Percentiles rank a stretch among this genome's conserved stretches.
phyloP scores from a whole-genome alignment of 495 filamentous ascomycete genomes.

The Xylaria grammica region DNA sequence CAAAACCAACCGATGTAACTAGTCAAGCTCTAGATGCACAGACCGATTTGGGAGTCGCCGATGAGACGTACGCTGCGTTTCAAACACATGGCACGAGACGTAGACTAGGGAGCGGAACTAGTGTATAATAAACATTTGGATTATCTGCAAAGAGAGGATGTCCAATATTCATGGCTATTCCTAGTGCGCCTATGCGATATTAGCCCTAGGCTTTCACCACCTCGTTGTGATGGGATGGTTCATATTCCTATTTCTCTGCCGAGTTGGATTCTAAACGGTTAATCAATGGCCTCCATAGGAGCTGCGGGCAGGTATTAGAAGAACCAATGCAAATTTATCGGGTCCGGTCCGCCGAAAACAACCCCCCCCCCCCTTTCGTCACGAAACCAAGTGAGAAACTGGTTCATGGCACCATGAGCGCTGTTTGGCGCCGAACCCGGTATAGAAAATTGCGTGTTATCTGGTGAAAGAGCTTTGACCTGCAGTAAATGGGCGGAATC shows the following conservation, averaged over 20 bases:
- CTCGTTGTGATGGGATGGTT: too few relatives aligned
- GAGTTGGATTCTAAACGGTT: too few relatives aligned
- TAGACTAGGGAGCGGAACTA: not conserved
- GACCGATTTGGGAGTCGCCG: not conserved
- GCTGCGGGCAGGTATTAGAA: too few relatives aligned
- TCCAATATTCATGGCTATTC: not conserved
- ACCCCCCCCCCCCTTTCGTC: too few relatives aligned
- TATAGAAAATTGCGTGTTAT: not conserved
- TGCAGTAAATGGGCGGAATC: not conserved
- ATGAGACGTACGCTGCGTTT: not conserved
- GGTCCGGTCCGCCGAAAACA: too few relatives aligned
- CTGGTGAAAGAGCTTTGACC: not conserved
- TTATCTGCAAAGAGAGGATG: not conserved
- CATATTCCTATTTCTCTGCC: too few relatives aligned
- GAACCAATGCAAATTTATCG: too few relatives aligned
- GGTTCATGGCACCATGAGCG: not conserved
- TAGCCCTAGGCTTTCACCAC: too few relatives aligned
- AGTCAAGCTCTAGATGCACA: not conserved
- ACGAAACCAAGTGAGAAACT: not conserved
- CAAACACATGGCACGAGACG: not conserved
- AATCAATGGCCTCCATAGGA: too few relatives aligned
- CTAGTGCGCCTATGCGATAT: not conserved
- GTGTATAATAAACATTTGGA: not conserved
- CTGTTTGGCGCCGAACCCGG: conserved; percentile 1
- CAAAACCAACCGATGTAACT: too few relatives aligned